Conservation (phyloP, 2,329 filamentous ascomycete genomes). For the Pseudocercospora pini-densiflorae region DNA sequence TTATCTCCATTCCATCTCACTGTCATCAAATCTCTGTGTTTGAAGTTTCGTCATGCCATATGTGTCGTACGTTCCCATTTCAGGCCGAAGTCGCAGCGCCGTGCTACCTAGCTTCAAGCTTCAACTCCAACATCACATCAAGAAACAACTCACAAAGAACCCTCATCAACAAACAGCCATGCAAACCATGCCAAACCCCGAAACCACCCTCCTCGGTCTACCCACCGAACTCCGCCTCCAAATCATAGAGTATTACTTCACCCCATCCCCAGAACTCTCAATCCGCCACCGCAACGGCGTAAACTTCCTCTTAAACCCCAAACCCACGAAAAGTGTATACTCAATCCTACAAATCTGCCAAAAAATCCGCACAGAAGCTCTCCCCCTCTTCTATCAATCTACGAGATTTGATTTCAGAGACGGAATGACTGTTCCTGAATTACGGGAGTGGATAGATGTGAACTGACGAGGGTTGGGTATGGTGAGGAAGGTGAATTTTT, state of each 20-base stretch:
- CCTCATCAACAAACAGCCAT: background rate
- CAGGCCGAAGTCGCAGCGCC: background rate
- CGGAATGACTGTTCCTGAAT: background rate
- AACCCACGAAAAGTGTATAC: background rate
- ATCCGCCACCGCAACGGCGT: background rate
- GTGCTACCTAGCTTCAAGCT: background rate
- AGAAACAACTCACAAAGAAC: too few relatives aligned
- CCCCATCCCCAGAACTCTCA: background rate
- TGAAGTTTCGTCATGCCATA: too few relatives aligned
- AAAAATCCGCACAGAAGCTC: background rate
- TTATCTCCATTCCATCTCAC: background rate
- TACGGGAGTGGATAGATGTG: background rate
- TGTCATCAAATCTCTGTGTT: too few relatives aligned
- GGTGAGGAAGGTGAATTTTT: background rate
- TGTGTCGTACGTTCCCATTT: background rate
- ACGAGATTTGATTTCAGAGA: background rate
- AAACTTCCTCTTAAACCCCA: background rate
- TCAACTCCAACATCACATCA: background rate
- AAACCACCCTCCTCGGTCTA: background rate
- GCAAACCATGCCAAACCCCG: background rate
- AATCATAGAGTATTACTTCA: background rate
- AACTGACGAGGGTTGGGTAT: background rate
- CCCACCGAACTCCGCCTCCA: background rate
- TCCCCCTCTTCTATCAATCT: background rate
- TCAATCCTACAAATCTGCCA: background rate